Percentiles rank a stretch among this genome's conserved stretches.
These are phyloP conservation scores for Phytophthora brassicae DNA, from an alignment of 352 stramenopile species.

Conservation along the genomic window DNA sequence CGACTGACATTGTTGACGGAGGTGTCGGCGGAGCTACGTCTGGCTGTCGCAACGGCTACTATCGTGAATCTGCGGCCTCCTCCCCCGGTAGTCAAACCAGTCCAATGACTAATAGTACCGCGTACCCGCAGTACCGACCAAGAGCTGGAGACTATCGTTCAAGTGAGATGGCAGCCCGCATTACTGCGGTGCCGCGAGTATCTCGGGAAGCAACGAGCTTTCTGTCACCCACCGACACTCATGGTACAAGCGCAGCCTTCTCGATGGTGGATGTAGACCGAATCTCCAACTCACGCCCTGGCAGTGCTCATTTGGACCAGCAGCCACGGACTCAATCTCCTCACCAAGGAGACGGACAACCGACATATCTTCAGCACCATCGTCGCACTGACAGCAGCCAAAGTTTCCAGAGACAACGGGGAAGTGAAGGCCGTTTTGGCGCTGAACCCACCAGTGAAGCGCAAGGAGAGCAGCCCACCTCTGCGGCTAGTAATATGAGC, in stretches of 20 bases:
- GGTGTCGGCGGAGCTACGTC: background rate
- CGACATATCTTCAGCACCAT: conserved; percentile 20
- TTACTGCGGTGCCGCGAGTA: conserved; percentile 11
- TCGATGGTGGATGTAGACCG: conserved; percentile 72
- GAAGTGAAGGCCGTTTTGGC: conserved; percentile 20
- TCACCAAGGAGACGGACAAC: conserved; percentile 16
- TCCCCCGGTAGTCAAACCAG: conserved; percentile 17
- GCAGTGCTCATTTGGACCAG: conserved; percentile 15
- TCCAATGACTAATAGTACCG: conserved; percentile 15
- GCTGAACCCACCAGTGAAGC: conserved; percentile 10
- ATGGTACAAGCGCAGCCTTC: conserved; percentile 38
- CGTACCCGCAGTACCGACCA: conserved; percentile 30
- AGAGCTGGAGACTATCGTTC: conserved; percentile 16
- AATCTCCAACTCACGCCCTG: conserved; percentile 28
- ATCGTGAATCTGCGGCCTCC: conserved; percentile 21
- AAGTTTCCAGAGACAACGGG: conserved; percentile 26
- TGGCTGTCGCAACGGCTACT: conserved; percentile 15
- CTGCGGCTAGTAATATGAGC: background rate
- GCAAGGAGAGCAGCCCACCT: conserved; percentile 16
- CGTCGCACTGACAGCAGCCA: conserved; percentile 22
- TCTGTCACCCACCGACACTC: conserved; percentile 22
- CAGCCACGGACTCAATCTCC: conserved; percentile 24
- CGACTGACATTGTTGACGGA: conserved; percentile 3
- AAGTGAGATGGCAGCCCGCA: conserved; percentile 5
- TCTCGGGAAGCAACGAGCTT: conserved; percentile 33